These are phyloP conservation scores for Kodamaea laetipori DNA, from an alignment of 805 yeast species.

Conservation along the genomic window DNA sequence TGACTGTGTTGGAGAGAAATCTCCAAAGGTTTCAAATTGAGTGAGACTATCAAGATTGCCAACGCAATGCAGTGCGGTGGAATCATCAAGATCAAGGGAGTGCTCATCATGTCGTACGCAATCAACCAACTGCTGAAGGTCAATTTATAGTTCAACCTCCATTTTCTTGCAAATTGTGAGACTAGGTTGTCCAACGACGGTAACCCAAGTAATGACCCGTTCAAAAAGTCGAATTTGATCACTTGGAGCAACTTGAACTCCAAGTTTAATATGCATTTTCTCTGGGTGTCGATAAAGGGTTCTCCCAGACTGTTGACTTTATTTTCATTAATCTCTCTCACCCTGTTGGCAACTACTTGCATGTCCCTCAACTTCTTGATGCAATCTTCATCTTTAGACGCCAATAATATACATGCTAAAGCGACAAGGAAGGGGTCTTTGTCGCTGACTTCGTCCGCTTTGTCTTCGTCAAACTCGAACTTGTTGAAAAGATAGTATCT, in stretches of 20 bases:
- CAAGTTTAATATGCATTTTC: conserved; percentile 55
- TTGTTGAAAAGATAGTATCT: conserved; percentile 65
- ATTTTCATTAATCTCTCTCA: conserved; percentile 38
- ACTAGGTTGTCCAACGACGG: conserved; percentile 60
- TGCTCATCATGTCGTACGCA: conserved; percentile 68
- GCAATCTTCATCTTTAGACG: conserved; percentile 81
- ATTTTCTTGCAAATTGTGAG: conserved; percentile 58
- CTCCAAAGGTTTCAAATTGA: conserved; percentile 46
- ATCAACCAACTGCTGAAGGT: conserved; percentile 72
- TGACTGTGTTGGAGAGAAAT: conserved; percentile 13
- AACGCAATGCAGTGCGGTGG: conserved; percentile 80
- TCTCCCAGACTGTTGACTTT: conserved; percentile 27
- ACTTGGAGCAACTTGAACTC: conserved; percentile 78
- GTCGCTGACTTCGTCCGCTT: conserved; percentile 24
- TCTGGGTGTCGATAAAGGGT: conserved; percentile 49
- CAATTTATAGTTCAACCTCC: conserved; percentile 46
- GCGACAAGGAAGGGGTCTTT: conserved; percentile 62
- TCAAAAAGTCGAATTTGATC: conserved; percentile 77
- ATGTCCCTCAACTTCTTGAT: conserved; percentile 73
- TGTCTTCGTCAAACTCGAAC: conserved; percentile 46
- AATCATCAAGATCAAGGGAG: conserved; percentile 65
- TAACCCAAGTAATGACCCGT: conserved; percentile 39
- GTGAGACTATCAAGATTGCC: conserved; percentile 63
- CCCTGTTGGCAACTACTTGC: conserved; percentile 48
- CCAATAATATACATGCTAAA: conserved; percentile 64